phyloP scores from a whole-genome alignment of 208 protist genomes.

The Leishmania major region DNA sequence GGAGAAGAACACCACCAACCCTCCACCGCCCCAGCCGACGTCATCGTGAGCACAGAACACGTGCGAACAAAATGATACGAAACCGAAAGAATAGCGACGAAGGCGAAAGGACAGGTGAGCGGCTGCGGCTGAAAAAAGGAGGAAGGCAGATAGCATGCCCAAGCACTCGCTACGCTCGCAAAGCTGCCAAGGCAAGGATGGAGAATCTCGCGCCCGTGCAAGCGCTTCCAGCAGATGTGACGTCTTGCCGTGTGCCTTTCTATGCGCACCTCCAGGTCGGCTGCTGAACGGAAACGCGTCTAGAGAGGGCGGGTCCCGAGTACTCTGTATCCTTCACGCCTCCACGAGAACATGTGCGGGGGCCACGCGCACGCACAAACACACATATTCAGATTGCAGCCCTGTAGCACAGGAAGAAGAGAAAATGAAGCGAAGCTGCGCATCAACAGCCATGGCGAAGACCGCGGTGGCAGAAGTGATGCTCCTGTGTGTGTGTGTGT shows the following conservation, averaged over 20 bases:
- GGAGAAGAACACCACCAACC: slow-evolving; percentile 66
- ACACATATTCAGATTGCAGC: not conserved
- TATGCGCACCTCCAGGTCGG: not conserved
- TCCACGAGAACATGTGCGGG: not conserved
- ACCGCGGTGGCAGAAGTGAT: not conserved
- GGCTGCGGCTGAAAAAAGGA: not conserved
- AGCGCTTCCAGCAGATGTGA: not conserved
- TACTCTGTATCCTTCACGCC: not conserved
- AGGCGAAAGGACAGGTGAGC: not conserved
- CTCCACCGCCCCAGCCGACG: slow-evolving; percentile 46
- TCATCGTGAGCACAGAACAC: not conserved
- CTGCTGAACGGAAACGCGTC: not conserved
- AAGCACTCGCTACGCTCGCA: not conserved
- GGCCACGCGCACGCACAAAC: not conserved
- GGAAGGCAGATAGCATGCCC: not conserved
- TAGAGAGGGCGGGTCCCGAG: not conserved
- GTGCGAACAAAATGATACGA: slow-evolving; percentile 3
- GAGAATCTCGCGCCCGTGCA: not conserved
- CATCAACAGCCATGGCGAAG: not conserved
- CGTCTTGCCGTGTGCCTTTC: not conserved
- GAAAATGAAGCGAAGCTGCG: not conserved
- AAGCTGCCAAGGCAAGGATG: not conserved
- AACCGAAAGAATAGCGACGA: not conserved
- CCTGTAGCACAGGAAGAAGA: not conserved
- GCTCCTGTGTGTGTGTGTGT: not conserved